Conservation (phyloP, 129 eudicot species). For the Sambucus nigra region DNA sequence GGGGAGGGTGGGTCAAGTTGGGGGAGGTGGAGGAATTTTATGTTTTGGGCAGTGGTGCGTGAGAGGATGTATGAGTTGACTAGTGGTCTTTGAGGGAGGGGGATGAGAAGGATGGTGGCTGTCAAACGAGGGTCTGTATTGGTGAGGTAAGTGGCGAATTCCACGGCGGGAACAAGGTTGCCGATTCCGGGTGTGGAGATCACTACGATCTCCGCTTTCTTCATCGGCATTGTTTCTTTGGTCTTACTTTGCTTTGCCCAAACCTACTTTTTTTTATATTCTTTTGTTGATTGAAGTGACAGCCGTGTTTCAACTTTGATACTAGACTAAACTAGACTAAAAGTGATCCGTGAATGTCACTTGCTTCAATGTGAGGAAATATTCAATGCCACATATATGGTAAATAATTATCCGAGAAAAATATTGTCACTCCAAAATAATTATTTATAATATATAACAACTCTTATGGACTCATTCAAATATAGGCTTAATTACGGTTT, state of each 20-base stretch:
- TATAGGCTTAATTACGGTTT: no score
- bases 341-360: no score
- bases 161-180: conserved; percentile 29
- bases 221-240: conserved; percentile 6
- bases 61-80: conserved; percentile 14
- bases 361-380: no score
- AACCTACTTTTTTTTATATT: not conserved
- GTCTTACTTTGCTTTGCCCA: not conserved
- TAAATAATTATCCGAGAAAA: no score
- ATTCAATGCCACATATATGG: no score
- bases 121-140: conserved; percentile 11
- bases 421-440: no score
- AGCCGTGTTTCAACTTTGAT: no score
- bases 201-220: conserved; percentile 19
- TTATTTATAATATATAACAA: no score
- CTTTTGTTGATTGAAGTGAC: no score
- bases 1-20: not conserved
- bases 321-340: no score
- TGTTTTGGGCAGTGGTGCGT: conserved; percentile 8
- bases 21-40: conserved; percentile 10
- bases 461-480: no score
- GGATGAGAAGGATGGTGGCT: conserved; percentile 20
- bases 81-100: conserved; percentile 22
- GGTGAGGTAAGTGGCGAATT: conserved; percentile 28
- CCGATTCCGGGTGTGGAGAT: conserved; percentile 30